Base-by-base conservation (phyloP, 805 yeast genomes). In the Tanozyma kutaoensis region DNA sequence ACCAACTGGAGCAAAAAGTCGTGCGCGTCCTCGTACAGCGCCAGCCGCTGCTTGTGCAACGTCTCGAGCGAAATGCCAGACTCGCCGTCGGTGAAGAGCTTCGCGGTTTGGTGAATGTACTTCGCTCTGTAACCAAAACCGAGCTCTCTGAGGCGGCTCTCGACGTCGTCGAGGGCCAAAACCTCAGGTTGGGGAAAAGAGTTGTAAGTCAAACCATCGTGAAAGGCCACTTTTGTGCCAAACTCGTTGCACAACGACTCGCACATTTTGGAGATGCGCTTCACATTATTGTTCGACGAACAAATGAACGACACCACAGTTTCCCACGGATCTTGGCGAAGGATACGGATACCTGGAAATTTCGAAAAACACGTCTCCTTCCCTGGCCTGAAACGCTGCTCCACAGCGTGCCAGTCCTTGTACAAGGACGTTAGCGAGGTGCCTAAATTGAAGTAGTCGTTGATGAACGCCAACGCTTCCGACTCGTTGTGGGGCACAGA, bases 291-390 rank as follows among this genome's bases (percentile, higher is more conserved):
- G 50, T 91, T 91, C n/a, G 93, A 76, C 2, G 95, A 82, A 52
- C 97, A 91, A 8, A 91, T 91, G 37, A 88, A 91, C 2, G 91
- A 79, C 12, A 88, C 56, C 24, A 85, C 57, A 23, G 88, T 84
- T 39, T 91, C 98, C 97, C 97, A 91, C 0, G 98, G 97, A 37
- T 88, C 95, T 48, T 91, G 97, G 20, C 86, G 63, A 15, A 91
- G 62, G 35, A 88, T 82, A 17, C 98, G 56, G 12, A 88, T 73
- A 0, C 96, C 97, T 4, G 58, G 58, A 29, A 72, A 71, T 17
- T 41, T 28, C 4, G 36, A 30, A 35, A 59, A 59, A 3, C 62
- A 58, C 3, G 57, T 41, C 12, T 26, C 35, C 43, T 21, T 50
- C 24, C 46, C 46, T 40, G 73, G 76, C 49, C 12, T 56, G 26